These are phyloP conservation scores for Pharus latifolius DNA, from an alignment of 176 grass and related monocot genomes.

Conservation along the genomic window DNA sequence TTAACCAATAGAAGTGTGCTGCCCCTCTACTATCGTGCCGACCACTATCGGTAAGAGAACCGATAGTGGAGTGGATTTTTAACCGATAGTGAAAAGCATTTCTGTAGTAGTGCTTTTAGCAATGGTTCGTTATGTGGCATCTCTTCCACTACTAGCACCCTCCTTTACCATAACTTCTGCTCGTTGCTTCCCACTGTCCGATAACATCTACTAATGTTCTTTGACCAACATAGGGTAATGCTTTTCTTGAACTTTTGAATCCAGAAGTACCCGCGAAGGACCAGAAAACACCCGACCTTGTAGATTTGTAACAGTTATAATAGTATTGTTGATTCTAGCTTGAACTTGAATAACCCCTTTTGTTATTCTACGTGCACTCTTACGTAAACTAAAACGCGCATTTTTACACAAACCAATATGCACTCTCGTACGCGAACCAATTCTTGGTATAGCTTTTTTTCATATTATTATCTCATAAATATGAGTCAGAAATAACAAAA, in stretches of 20 bases:
- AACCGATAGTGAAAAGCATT: too few relatives aligned
- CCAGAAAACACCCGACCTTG: neutral
- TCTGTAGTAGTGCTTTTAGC: too few relatives aligned
- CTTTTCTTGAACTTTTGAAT: conserved; percentile 19
- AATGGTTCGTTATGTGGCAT: neutral
- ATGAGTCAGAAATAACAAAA: too few relatives aligned
- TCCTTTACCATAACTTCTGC: neutral
- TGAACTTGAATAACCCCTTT: conserved; percentile 8
- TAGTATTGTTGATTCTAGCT: conserved; percentile 3
- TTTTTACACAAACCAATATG: too few relatives aligned
- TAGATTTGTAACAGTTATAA: neutral
- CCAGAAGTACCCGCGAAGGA: neutral
- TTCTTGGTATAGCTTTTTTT: too few relatives aligned
- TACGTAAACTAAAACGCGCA: neutral
- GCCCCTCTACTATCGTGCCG: too few relatives aligned
- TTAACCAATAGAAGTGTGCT: too few relatives aligned
- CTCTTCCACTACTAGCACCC: neutral
- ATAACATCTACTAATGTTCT: neutral
- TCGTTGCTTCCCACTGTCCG: neutral
- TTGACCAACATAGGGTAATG: neutral
- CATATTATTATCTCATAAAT: too few relatives aligned
- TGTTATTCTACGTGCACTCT: neutral
- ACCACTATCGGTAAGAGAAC: too few relatives aligned
- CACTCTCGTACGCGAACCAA: too few relatives aligned
- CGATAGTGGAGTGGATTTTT: too few relatives aligned